Percentiles rank a stretch among this genome's conserved stretches.
Conservation (phyloP, 148 eudicot genomes). For the Rhododendron henanense region DNA sequence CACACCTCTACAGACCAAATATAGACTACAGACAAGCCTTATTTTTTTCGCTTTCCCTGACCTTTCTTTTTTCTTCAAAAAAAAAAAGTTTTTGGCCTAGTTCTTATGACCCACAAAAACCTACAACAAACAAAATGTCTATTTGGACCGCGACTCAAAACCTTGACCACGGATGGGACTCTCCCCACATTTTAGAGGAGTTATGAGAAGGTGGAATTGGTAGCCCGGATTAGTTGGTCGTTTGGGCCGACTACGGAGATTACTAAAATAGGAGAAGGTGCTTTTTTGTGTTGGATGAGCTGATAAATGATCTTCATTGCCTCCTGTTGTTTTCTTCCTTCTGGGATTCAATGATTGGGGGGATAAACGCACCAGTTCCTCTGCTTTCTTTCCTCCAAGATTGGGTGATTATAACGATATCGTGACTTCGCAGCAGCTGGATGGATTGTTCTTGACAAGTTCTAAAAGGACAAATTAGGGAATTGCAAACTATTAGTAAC, state of each 20-base stretch:
- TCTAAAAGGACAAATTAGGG: too few species aligned
- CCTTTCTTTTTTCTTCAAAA: background rate
- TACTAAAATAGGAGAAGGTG: background rate
- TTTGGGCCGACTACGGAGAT: background rate
- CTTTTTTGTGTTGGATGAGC: slow-evolving; percentile 22
- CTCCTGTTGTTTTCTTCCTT: slow-evolving; percentile 36
- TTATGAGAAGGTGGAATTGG: slow-evolving; percentile 10
- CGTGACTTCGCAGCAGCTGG: too few species aligned
- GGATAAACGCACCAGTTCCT: slow-evolving; percentile 88
- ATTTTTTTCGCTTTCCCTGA: background rate
- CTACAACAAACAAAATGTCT: slow-evolving; percentile 1
- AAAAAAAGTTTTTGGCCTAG: too few species aligned
- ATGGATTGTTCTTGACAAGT: too few species aligned
- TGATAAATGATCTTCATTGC: slow-evolving; percentile 26
- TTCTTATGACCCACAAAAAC: too few species aligned
- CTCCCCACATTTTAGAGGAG: slow-evolving; percentile 39
- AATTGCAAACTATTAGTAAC: too few species aligned
- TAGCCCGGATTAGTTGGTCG: background rate
- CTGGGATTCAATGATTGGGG: slow-evolving; percentile 45
- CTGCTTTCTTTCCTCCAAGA: slow-evolving; percentile 17
- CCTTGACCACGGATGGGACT: slow-evolving; percentile 67
- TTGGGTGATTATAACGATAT: too few species aligned
- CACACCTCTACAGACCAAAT: too few species aligned
- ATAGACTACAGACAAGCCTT: too few species aligned
- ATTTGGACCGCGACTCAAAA: too few species aligned